phyloP scores from a whole-genome alignment of 208 protist species.

The Leishmania gerbilli region DNA sequence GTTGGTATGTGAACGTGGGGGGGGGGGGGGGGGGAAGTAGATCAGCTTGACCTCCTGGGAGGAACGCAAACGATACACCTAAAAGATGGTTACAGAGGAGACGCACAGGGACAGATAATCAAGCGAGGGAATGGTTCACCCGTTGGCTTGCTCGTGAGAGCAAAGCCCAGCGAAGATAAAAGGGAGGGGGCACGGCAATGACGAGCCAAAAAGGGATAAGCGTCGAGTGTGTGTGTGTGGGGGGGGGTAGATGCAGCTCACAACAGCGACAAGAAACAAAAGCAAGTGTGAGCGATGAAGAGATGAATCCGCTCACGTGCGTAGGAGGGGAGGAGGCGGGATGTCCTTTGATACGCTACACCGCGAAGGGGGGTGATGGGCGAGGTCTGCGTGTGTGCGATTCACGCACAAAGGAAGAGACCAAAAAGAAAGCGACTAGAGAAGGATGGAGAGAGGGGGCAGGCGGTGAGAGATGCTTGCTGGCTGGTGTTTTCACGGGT shows the following conservation, averaged over 20 bases:
- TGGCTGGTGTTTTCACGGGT: background rate
- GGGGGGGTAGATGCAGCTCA: background rate
- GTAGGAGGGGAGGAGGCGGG: background rate
- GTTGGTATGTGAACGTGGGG: background rate
- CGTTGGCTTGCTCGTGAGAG: background rate
- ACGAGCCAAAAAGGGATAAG: background rate
- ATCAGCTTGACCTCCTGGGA: background rate
- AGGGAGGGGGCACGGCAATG: background rate
- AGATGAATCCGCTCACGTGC: background rate
- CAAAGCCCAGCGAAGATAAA: background rate
- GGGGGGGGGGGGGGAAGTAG: too few relatives aligned
- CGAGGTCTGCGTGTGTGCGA: background rate
- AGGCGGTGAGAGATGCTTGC: background rate
- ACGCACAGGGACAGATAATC: background rate
- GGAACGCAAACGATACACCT: background rate
- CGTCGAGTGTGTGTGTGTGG: too few relatives aligned
- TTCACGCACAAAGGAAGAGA: background rate
- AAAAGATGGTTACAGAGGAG: background rate
- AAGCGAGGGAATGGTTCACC: background rate
- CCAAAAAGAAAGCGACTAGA: background rate
- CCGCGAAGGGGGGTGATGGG: background rate
- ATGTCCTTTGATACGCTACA: background rate
- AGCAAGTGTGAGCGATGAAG: background rate
- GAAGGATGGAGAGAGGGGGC: background rate
- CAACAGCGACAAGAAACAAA: background rate